Conservation (phyloP, 352 stramenopile genomes). For the Globisporangium takayamanum region DNA sequence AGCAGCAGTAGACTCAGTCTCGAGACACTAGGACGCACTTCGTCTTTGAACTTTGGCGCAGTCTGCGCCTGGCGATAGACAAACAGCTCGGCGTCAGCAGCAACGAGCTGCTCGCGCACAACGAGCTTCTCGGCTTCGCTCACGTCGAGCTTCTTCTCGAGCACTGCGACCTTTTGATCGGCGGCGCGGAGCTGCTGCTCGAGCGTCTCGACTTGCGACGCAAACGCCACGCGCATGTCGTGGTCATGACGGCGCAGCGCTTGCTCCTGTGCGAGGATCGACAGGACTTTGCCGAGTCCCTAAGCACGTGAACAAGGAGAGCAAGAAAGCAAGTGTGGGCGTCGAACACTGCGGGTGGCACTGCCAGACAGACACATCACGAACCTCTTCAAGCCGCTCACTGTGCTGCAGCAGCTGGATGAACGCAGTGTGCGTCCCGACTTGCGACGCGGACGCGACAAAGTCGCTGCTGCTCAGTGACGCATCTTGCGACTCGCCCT, state of each 20-base stretch:
- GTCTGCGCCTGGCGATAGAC: constrained; percentile 18
- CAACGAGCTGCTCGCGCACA: constrained; percentile 37
- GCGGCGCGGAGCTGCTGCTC: constrained; percentile 17
- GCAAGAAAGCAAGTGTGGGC: background rate
- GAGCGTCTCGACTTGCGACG: constrained; percentile 18
- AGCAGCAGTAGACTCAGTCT: no score
- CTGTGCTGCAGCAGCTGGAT: constrained; percentile 24
- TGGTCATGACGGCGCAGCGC: constrained; percentile 18
- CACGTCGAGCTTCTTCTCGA: constrained; percentile 24
- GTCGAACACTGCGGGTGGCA: background rate
- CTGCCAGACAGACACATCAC: background rate
- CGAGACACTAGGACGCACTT: background rate
- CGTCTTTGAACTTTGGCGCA: background rate
- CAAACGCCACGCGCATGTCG: constrained; percentile 6
- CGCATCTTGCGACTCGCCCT: constrained; percentile 4
- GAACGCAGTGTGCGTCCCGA: constrained; percentile 22
- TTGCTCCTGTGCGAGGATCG: constrained; percentile 25
- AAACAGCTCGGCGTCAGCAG: constrained; percentile 39
- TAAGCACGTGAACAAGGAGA: background rate
- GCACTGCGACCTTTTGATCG: constrained; percentile 20
- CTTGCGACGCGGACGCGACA: constrained; percentile 1
- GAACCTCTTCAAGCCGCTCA: constrained; percentile 13
- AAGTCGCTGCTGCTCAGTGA: constrained; percentile 4
- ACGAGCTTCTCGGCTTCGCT: constrained; percentile 24
- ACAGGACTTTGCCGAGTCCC: constrained; percentile 24